Base-by-base conservation (phyloP, 2,329 filamentous ascomycete genomes). In the Samsoniella hepiali region DNA sequence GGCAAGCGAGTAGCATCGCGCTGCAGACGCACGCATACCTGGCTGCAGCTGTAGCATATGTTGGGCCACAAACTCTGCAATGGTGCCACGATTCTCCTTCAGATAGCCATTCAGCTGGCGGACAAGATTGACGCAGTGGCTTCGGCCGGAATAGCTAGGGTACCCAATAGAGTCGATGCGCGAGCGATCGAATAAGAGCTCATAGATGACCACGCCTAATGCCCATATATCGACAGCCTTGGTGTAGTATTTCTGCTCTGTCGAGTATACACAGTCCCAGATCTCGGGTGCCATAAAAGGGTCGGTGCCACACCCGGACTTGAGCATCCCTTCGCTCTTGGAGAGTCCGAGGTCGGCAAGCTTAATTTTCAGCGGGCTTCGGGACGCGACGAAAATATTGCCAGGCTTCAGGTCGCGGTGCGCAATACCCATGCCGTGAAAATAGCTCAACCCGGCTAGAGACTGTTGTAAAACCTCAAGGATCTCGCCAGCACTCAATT, bases 161-260 rank as follows among this genome's bases (percentile, higher is more conserved):
- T 22, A 22, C 22, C 22, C 22, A 22, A 22, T 22, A 22, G 22
- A 22, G 22, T 22, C 22, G 22, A 5, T 13, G 17, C 32, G 32
- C 3, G 11, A 13, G 11, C 31, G 13, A 31, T 34, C 57, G 10
- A 60, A 51, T 5, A 60, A n/a, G 9, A 53, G 45, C 5, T 44
- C 31, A 36, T 34, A 40, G 15, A 60, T 32, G 36, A 60, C 47
- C 2, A 29, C 27, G 5, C 58, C 58, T 2, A 60, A 47, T 7
- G 58, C 44, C 58, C 58, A 60, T 9, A 60, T 44, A 22, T 60
- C 58, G 22, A 60, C 58, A 3, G 47, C 22, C 5, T n/a, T 40
- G 47, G 47, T 60, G 29, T 60, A 60, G 13, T 8, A 17, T 3
- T 9, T 36, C 6, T 6, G 8, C 51, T 44, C 22, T 32, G 27